Base-by-base conservation (phyloP, 2,329 filamentous ascomycete genomes). In the Phialemoniopsis sp. region DNA sequence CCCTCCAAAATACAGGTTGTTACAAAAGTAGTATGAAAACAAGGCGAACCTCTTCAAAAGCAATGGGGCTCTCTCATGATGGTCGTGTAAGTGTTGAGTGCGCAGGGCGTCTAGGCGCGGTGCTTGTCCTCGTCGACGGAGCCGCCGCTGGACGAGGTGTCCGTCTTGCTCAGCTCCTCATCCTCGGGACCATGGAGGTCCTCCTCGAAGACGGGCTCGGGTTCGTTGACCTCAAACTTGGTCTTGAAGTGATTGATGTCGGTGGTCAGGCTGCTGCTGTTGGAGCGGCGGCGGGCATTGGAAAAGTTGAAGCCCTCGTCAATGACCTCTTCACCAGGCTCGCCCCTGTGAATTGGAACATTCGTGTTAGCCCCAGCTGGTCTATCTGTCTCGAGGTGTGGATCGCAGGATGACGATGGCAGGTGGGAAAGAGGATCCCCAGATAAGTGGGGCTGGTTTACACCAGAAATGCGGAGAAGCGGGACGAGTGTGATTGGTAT, bases 141-240 rank as follows among this genome's bases (percentile, higher is more conserved):
- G 6, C 77, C 74, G 50, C 64, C 68, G 53, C 71, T 80, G 60
- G 80, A 81, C 46, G 78, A 80, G 42, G 68, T 70, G 55, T 78
- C 74, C 28, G 68, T 73, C 67, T 78, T 76, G 54, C 63, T 68
- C 43, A 76, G 66, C 42, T 73, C 62, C 45, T 83, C 75, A 19
- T 69, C 67, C 37, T 65, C 54, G 14, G 82, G 75, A 21, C 87
- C 89, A 56, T 94, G 88, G 43, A 93, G 46, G 39, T 79, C 77
- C 66, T 96, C 90, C 62, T 97, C 89, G 51, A 95, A 95, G 56
- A 95, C 87, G 31, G 89, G 90, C 56, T 97, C 91, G 14, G 80
- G 74, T 54, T 97, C 93, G 59, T 89, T 76, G 52, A 87, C 73
- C 66, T 98, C 93, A 61, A 96, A 97, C 71, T 98, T 98, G 66